These are phyloP conservation scores for Termitomyces sp. DNA, from an alignment of 768 basidiomycete species.

Conservation along the genomic window DNA sequence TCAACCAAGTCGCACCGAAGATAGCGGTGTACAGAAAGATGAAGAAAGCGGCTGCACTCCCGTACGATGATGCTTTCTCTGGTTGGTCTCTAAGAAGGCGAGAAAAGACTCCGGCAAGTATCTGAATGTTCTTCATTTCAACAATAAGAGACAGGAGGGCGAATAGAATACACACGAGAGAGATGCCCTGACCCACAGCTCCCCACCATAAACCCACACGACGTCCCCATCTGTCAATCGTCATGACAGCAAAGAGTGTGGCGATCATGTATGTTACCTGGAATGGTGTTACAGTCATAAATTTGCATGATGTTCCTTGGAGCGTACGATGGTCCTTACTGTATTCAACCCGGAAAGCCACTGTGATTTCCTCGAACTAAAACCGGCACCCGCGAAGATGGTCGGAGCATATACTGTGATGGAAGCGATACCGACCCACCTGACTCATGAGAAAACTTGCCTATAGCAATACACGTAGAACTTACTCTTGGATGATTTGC, in stretches of 20 bases:
- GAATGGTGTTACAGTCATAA: not conserved
- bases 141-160: not conserved
- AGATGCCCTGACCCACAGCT: conserved; percentile 32
- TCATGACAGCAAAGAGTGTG: conserved; percentile 33
- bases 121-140: conserved; percentile 9
- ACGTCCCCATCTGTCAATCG: conserved; percentile 38
- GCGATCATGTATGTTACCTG: conserved; percentile 38
- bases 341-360: conserved; percentile 41
- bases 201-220: conserved; percentile 41
- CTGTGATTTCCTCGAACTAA: conserved; percentile 33
- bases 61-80: conserved; percentile 32
- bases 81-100: conserved; percentile 34
- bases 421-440: conserved; percentile 40
- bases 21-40: conserved; percentile 37
- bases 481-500: conserved; percentile 38
- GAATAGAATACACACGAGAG: conserved; percentile 15
- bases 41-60: conserved; percentile 37
- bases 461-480: not conserved
- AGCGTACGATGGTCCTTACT: conserved; percentile 15
- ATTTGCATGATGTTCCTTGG: not conserved
- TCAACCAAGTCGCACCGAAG: conserved; percentile 42
- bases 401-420: conserved; percentile 41
- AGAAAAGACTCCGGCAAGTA: conserved; percentile 36
- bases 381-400: conserved; percentile 38
- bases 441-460: not conserved